These are phyloP conservation scores for Trypanosoma platydactyli DNA, from an alignment of 208 protist species.

Conservation along the genomic window DNA sequence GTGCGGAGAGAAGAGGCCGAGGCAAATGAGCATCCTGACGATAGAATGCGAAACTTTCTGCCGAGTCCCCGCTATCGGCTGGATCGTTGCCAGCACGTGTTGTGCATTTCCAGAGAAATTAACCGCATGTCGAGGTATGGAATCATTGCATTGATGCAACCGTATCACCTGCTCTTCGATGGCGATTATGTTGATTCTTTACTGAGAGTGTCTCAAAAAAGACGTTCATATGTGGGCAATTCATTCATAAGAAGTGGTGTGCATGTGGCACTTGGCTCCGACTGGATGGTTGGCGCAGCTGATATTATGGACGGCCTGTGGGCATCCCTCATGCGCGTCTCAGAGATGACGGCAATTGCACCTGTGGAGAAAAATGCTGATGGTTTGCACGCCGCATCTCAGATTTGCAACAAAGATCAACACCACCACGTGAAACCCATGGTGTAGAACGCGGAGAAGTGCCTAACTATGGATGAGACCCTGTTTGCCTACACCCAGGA, in stretches of 20 bases:
- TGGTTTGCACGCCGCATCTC: too few relatives aligned
- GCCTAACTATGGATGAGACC: conserved; percentile 54
- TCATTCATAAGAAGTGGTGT: conserved; percentile 40
- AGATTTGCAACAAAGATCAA: too few relatives aligned
- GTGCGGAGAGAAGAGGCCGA: not conserved
- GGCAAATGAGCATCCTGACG: not conserved
- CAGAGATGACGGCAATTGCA: conserved; percentile 46
- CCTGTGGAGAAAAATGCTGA: too few relatives aligned
- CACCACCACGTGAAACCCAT: conserved; percentile 14
- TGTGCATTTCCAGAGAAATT: conserved; percentile 31
- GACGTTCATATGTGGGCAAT: conserved; percentile 49
- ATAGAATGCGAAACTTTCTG: conserved; percentile 23
- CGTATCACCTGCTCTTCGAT: conserved; percentile 61
- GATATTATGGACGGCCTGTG: conserved; percentile 52
- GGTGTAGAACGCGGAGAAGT: conserved; percentile 48
- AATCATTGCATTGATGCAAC: conserved; percentile 80
- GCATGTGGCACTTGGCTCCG: conserved; percentile 50
- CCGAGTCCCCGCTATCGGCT: conserved; percentile 49
- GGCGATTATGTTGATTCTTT: conserved; percentile 52
- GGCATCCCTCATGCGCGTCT: conserved; percentile 55
- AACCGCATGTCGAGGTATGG: conserved; percentile 36
- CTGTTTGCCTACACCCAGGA: conserved; percentile 60
- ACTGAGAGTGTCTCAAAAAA: conserved; percentile 38
- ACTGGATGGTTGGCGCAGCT: conserved; percentile 65
- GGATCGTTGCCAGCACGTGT: conserved; percentile 70